Base-by-base conservation (phyloP, 345 rosid genomes). In the Eucalyptus lansdowneana region DNA sequence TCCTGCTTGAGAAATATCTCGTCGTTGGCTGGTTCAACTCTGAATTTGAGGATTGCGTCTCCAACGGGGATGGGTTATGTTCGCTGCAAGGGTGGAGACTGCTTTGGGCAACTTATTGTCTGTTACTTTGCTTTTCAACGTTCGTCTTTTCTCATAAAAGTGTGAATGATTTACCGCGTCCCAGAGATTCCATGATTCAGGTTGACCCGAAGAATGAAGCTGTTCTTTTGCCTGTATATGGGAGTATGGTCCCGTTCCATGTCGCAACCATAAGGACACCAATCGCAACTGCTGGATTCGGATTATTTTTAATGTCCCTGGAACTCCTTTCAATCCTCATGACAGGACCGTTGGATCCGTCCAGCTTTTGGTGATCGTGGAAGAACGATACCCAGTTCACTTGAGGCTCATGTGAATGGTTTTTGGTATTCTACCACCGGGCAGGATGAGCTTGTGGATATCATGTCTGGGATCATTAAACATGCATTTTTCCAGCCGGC, bases 141-240 rank as follows among this genome's bases (percentile, higher is more conserved):
- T 40, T 40, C 5, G 5, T 40, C 40, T 40, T 40, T 4, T 40
- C 40, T 40, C 4, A 37, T 92, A 96, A 98, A 94, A 96, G 92
- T 83, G 93, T 95, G 83, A 96, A 97, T 56, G 99, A 97, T 90
- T 92, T 98, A 22, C 97, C 97, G 3, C 96, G 93, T 91, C 97
- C 96, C 11, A 92, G 88, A 90, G 96, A 95, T 60, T 90, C 96
- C 88, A 95, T 93, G 98, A 96, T 98, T 89, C 96, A 93, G 92
- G 90, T 97, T 88, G 99, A 97, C 93, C 96, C 92, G 92, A 96
- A 92, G 94, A 95, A 97, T 87, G 98, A 94, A 90, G 95, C 98
- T 25, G 93, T 98, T 65, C 94, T 96, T 76, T 91, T 98, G 88
- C 99, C 99, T 72, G 91, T 95, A 49, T 94, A 96, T 80, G 99